These are phyloP conservation scores for Xylariaceae sp. DNA, from an alignment of 2,329 filamentous ascomycete species.

Conservation along the genomic window DNA sequence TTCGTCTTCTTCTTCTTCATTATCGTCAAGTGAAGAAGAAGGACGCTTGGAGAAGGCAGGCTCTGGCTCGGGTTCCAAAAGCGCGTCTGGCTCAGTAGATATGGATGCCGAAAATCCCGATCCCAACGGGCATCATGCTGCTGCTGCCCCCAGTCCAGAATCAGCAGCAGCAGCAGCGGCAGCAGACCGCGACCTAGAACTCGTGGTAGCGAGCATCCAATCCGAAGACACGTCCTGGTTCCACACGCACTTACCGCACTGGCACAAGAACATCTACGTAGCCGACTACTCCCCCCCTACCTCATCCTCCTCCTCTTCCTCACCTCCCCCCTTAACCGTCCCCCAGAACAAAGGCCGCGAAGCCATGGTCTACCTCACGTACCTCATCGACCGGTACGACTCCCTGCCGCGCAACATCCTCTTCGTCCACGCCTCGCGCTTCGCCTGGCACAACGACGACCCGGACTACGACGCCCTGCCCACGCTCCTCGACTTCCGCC, in stretches of 20 bases:
- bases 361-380: constrained; percentile 49
- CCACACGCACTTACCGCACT: constrained; percentile 36
- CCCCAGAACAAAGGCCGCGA: constrained; percentile 46
- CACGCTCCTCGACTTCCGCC: constrained; percentile 42
- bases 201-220: constrained; percentile 31
- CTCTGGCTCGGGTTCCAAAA: too few species aligned
- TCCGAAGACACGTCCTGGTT: constrained; percentile 37
- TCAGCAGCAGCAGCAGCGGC: background rate
- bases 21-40: too few species aligned
- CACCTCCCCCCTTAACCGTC: constrained; percentile 45
- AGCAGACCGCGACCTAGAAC: constrained; percentile 19
- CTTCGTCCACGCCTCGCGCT: constrained; percentile 43
- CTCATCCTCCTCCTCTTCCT: constrained; percentile 44
- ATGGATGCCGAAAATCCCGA: too few species aligned
- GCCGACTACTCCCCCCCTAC: constrained; percentile 43
- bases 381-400: constrained; percentile 47
- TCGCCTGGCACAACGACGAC: constrained; percentile 50
- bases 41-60: too few species aligned
- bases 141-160: too few species aligned
- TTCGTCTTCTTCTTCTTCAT: too few species aligned
- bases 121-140: too few species aligned
- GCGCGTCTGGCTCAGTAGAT: too few species aligned
- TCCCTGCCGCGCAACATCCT: constrained; percentile 38
- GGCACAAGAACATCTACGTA: constrained; percentile 50
- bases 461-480: constrained; percentile 50